Evolutionary conservation across 306 rosid genomes (phyloP).

Genomic region (Luffa aegyptiaca): DNA sequence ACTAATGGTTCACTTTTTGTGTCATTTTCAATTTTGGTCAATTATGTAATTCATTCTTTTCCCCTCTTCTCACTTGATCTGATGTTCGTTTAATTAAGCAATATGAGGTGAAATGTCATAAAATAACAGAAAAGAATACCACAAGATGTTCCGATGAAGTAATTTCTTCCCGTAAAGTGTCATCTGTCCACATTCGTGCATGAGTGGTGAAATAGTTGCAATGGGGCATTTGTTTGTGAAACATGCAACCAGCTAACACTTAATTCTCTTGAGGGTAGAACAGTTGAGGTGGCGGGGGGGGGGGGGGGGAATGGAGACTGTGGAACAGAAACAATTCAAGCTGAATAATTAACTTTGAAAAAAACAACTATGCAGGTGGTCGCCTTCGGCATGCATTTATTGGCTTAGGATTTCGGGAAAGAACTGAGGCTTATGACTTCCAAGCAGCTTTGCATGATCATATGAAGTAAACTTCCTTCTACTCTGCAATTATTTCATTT

Average conservation of each 20-base stretch:
- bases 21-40: background rate
- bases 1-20: background rate
- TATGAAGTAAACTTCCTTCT: constrained; percentile 58
- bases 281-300: too few relatives aligned
- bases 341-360: background rate
- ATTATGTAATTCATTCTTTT: background rate
- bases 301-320: background rate
- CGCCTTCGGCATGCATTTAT: constrained; percentile 93
- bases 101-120: background rate
- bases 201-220: background rate
- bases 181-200: background rate
- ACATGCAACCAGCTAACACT: background rate
- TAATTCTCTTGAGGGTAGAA: background rate
- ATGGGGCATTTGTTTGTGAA: background rate
- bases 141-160: background rate
- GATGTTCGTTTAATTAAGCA: background rate
- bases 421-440: constrained; percentile 96
- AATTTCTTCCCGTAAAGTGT: background rate
- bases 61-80: background rate
- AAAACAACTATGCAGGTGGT: constrained; percentile 44
- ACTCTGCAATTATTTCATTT: constrained; percentile 12
- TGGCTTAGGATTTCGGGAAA: constrained; percentile 91
- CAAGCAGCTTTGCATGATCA: constrained; percentile 97
- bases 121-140: background rate
- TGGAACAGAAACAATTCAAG: background rate